phyloP scores from a whole-genome alignment of 164 flowering plant species.

The Malania oleifera region DNA sequence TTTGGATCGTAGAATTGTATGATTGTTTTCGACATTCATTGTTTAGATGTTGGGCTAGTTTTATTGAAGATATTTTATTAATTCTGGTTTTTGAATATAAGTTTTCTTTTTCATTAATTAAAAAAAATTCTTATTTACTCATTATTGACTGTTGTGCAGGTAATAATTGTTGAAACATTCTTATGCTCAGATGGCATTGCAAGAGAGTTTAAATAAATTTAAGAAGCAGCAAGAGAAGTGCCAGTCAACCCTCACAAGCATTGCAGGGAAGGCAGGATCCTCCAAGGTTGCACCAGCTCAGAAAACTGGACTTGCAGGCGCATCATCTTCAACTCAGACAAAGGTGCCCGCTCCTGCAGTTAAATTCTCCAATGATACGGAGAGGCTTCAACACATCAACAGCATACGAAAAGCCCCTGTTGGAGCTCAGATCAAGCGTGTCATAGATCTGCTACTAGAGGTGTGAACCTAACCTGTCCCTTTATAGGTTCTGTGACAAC shows the following conservation, averaged over 20 bases:
- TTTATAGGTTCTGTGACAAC: neutral
- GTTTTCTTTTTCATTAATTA: too few relatives aligned
- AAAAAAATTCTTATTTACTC: too few relatives aligned
- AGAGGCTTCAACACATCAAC: slow-evolving; percentile 61
- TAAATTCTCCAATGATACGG: slow-evolving; percentile 69
- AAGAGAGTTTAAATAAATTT: slow-evolving; percentile 43
- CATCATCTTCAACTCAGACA: slow-evolving; percentile 14
- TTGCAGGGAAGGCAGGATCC: slow-evolving; percentile 38
- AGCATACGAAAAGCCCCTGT: slow-evolving; percentile 60
- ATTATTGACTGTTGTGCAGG: too few relatives aligned
- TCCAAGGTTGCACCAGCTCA: slow-evolving; percentile 20
- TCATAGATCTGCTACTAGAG: slow-evolving; percentile 55
- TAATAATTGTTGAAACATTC: too few relatives aligned
- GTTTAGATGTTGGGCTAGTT: too few relatives aligned
- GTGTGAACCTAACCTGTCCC: slow-evolving; percentile 17
- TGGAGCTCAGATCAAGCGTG: slow-evolving; percentile 75
- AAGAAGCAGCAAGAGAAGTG: slow-evolving; percentile 62
- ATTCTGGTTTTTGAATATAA: too few relatives aligned
- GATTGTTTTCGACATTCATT: too few relatives aligned
- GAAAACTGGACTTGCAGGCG: slow-evolving; percentile 21
- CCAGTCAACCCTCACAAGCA: slow-evolving; percentile 42
- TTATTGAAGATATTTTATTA: too few relatives aligned
- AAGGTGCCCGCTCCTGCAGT: slow-evolving; percentile 40
- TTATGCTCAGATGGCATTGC: slow-evolving; percentile 50
- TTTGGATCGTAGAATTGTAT: too few relatives aligned